Base-by-base conservation (phyloP, 179 eudicot genomes). In the Silene noctiflora region DNA sequence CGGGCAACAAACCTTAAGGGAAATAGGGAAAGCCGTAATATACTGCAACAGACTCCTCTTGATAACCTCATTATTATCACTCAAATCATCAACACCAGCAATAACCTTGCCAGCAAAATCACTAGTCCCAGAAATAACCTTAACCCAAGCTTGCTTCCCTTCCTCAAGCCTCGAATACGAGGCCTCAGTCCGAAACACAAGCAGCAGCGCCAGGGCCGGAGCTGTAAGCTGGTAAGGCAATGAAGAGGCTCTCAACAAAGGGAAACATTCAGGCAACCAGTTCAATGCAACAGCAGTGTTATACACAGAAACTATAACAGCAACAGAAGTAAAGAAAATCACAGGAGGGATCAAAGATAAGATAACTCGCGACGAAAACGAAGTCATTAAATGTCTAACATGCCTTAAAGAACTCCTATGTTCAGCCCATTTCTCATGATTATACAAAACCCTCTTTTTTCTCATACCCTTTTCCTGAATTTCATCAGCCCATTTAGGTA, bases 161-260 rank as follows among this genome's bases (percentile, higher is more conserved):
- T 89, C 93, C 73, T 88, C 90, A 4, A 82, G 91, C 94, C 98
- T 88, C 74, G 97, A 89, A 78, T 94, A 94, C 25, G 98, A 94
- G 1, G 97, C 98, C 84, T 94, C 98, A 8, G 98, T 94, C 79
- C 98, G 85, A 76, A 94, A 94, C 69, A 94, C 98, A 76, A 94
- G 77, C 82, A 94, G 58, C 42, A 94, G 86, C 1, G 99, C 99
- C 84, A 95, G 74, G 3, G 99, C 99, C 0, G 99, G 95, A 0
- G 99, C 99, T 0, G 99, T 93, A 71, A 95, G 84, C 90, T 95
- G 97, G 44, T 95, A 92, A 24, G 99, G 99, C 90, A 92, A 75
- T 0, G 99, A 80, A 35, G 96, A 91, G 2, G 89, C 90, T 76
- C 95, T 91, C 78, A 94, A 76, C 9, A 91, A 73, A 0, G 99